phyloP scores from a whole-genome alignment of 1,284 basidiomycete species.

The Trametes hirsuta region DNA sequence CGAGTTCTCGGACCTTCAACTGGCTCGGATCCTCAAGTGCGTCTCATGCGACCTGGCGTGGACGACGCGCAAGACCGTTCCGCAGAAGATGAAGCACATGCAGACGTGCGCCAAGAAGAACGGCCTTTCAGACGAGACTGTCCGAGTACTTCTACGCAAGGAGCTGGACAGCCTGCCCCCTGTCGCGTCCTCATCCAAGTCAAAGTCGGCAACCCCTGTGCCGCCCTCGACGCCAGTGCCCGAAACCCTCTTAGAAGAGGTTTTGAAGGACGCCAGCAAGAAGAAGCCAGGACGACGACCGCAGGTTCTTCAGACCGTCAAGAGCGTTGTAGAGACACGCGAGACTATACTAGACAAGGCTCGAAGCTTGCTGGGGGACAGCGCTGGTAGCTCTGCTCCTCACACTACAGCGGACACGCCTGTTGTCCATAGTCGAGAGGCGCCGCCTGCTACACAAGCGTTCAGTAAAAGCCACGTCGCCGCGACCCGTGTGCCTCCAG shows the following conservation, averaged over 20 bases:
- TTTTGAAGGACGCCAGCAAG: slow-evolving; percentile 47
- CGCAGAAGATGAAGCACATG: slow-evolving; percentile 69
- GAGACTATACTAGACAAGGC: slow-evolving; percentile 59
- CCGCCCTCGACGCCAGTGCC: slow-evolving; percentile 27
- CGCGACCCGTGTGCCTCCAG: background rate
- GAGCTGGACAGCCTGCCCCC: slow-evolving; percentile 42
- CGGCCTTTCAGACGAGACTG: slow-evolving; percentile 54
- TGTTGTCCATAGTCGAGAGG: background rate
- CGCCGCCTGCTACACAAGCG: slow-evolving; percentile 42
- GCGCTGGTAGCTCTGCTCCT: background rate
- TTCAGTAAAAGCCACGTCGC: slow-evolving; percentile 44
- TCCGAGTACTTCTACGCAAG: slow-evolving; percentile 54
- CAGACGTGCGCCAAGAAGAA: slow-evolving; percentile 66
- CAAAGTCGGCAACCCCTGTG: slow-evolving; percentile 33
- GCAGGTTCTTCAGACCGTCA: slow-evolving; percentile 49
- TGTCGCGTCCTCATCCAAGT: slow-evolving; percentile 22
- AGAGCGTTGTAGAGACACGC: slow-evolving; percentile 50
- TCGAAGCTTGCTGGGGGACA: slow-evolving; percentile 27
- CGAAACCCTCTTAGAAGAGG: slow-evolving; percentile 57
- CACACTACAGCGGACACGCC: background rate
- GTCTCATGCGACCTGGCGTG: slow-evolving; percentile 67
- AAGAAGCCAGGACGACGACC: slow-evolving; percentile 49
- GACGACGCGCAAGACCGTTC: slow-evolving; percentile 65
- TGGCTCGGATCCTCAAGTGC: slow-evolving; percentile 57
- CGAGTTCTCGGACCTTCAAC: slow-evolving; percentile 48